phyloP scores from a whole-genome alignment of 768 basidiomycete genomes.

The Termitomyces sp. region DNA sequence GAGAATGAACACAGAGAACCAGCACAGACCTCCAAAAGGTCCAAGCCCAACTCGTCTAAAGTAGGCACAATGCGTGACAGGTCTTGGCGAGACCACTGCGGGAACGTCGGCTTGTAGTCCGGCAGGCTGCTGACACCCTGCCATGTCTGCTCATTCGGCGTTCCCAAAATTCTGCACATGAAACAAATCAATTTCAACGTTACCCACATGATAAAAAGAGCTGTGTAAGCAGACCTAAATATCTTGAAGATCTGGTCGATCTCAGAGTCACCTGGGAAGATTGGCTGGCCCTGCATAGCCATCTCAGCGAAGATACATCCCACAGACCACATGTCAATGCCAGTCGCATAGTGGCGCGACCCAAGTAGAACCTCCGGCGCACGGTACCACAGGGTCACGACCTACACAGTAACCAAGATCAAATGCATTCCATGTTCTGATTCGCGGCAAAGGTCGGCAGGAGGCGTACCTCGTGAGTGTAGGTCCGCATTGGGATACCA shows the following conservation, averaged over 20 bases:
- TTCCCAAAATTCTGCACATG: conserved; percentile 75
- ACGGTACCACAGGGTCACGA: conserved; percentile 98
- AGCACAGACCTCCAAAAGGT: conserved; percentile 59
- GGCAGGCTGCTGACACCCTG: conserved; percentile 84
- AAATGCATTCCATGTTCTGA: not conserved
- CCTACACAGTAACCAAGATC: conserved; percentile 40
- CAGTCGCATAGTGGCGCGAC: conserved; percentile 93
- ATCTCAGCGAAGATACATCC: conserved; percentile 99
- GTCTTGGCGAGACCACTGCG: conserved; percentile 85
- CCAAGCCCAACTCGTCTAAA: conserved; percentile 74
- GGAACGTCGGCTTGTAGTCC: conserved; percentile 96
- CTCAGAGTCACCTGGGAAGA: conserved; percentile 99
- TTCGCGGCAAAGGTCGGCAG: not conserved
- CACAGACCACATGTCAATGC: conserved; percentile 99
- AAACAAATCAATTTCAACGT: not conserved
- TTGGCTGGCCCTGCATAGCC: conserved; percentile 83
- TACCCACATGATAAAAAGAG: not conserved
- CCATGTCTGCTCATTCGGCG: conserved; percentile 89
- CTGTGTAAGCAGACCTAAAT: conserved; percentile 62
- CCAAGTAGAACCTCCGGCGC: conserved; percentile 97
- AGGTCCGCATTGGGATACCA: conserved; percentile 98
- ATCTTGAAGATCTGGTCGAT: conserved; percentile 99
- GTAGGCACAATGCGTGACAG: conserved; percentile 58
- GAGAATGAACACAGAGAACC: conserved; percentile 9
- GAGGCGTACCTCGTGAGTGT: conserved; percentile 85